A percentile compares a stretch with the other conserved stretches of the same genome.
Evolutionary conservation across 768 basidiomycete genomes (phyloP).

Genomic region (Wakefieldia striispora): DNA sequence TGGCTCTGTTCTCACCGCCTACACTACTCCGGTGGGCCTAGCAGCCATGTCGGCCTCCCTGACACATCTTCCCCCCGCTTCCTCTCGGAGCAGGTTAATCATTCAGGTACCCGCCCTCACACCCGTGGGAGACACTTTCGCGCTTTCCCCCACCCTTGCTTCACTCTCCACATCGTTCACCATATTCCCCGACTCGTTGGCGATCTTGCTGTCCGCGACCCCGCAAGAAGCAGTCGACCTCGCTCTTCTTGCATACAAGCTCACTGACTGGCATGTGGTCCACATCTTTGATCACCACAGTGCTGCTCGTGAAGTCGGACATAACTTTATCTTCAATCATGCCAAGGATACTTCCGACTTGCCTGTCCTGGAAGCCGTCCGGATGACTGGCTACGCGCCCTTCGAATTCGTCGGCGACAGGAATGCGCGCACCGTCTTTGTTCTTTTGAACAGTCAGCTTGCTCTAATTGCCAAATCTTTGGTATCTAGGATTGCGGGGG

Average conservation of each 20-base stretch:
- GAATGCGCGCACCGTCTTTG: slow-evolving; percentile 61
- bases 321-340: slow-evolving; percentile 42
- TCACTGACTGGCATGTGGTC: slow-evolving; percentile 66
- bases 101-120: slow-evolving; percentile 81
- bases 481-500: slow-evolving; percentile 40
- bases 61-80: slow-evolving; percentile 63
- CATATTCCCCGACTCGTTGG: slow-evolving; percentile 61
- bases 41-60: slow-evolving; percentile 82
- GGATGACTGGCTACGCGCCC: slow-evolving; percentile 60
- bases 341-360: slow-evolving; percentile 28
- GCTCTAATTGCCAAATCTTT: slow-evolving; percentile 62
- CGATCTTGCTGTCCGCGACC: slow-evolving; percentile 79
- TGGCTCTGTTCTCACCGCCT: slow-evolving; percentile 68
- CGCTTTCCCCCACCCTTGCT: slow-evolving; percentile 76
- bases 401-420: slow-evolving; percentile 75
- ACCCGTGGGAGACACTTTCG: slow-evolving; percentile 59
- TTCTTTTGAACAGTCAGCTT: slow-evolving; percentile 73
- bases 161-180: slow-evolving; percentile 58
- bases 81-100: slow-evolving; percentile 64
- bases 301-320: slow-evolving; percentile 72
- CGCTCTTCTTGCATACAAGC: slow-evolving; percentile 70
- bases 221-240: slow-evolving; percentile 82
- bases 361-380: slow-evolving; percentile 48
- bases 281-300: slow-evolving; percentile 91
- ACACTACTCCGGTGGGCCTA: slow-evolving; percentile 81